Base-by-base conservation (phyloP, 768 basidiomycete species). In the Xerocomellus amylosporus region DNA sequence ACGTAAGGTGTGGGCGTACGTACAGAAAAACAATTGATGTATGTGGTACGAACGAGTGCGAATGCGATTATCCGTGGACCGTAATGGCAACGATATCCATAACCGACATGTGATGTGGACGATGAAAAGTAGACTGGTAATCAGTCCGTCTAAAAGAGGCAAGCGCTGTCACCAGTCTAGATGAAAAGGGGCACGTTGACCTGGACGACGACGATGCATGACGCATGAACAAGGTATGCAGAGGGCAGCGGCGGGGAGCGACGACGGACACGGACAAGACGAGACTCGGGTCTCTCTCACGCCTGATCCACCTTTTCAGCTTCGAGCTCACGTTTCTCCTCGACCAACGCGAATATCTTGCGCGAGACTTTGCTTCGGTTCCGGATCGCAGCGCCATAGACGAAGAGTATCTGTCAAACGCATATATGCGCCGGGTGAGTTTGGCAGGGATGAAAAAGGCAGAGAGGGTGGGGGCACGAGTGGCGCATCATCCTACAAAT, bases 311-410 rank as follows among this genome's bases (percentile, higher is more conserved):
- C 22, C 36, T 49, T 56, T 28, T 42, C 57, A 19, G 34, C 43
- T 15, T 51, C 37, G 8, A 22, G 15, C 1, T 26, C 8, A 3
- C 1, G 26, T 22, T 49, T 49, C 43, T 56, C 48, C 22, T 63
- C 59, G 6, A 3, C 37, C 55, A 58, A 28, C n/a, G 51, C 58
- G 28, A 64, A 56, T 28, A 69, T 59, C 50, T 53, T 58, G 53
- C 52, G 58, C 5, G 64, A 69, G 22, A 73, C 62, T 42, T 53
- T 63, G 26, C 67, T 73, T 17, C 66, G 62, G 30, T 51, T 64
- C 30, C 74, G 72, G 46, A 74, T 75, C 45, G 53, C 54, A 10
- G 63, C 59, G 4, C 72, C 73, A 20, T 65, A 64, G 20, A 67
- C 33, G 33, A 73, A 74, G 36, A 73, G 63, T 0, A 74, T 33